Percentiles rank a stretch among this genome's conserved stretches.
phyloP scores from a whole-genome alignment of 306 rosid species.

The Begonia masoniana region DNA sequence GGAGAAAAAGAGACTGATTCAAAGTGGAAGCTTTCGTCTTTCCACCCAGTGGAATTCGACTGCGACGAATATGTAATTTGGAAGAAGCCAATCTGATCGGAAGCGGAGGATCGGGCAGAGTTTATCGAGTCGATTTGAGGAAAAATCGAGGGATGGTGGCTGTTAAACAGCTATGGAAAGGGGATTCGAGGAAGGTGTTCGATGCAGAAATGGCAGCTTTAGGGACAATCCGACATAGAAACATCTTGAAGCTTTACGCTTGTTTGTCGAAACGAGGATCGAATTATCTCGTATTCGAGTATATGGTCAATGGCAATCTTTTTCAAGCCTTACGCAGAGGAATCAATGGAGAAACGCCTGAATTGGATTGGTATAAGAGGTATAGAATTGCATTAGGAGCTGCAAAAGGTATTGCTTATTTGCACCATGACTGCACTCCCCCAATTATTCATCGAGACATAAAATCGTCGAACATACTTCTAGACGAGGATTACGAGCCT shows the following conservation, averaged over 20 bases:
- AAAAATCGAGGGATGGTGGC: slow-evolving; percentile 49
- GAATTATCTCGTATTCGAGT: slow-evolving; percentile 71
- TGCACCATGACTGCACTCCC: slow-evolving; percentile 88
- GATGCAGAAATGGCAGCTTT: slow-evolving; percentile 84
- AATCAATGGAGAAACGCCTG: slow-evolving; percentile 34
- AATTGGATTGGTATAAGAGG: slow-evolving; percentile 72
- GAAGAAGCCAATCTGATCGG: slow-evolving; percentile 72
- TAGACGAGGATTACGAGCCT: slow-evolving; percentile 55
- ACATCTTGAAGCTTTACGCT: slow-evolving; percentile 88
- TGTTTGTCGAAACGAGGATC: slow-evolving; percentile 57
- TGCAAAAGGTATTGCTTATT: slow-evolving; percentile 80
- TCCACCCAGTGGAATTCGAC: slow-evolving; percentile 61
- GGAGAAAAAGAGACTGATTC: slow-evolving; percentile 25
- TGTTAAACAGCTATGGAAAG: slow-evolving; percentile 67
- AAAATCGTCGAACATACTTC: slow-evolving; percentile 84
- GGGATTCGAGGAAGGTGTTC: slow-evolving; percentile 44
- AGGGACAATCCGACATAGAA: slow-evolving; percentile 75
- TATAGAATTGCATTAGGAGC: slow-evolving; percentile 74
- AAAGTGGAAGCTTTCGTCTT: slow-evolving; percentile 71
- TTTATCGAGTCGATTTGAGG: slow-evolving; percentile 60
- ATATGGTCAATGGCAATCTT: slow-evolving; percentile 84
- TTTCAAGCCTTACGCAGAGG: slow-evolving; percentile 56
- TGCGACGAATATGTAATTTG: slow-evolving; percentile 59
- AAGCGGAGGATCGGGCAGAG: slow-evolving; percentile 82
- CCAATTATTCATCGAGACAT: slow-evolving; percentile 82